Base-by-base conservation (phyloP, 495 filamentous ascomycete genomes). In the Neurospora intermedia region DNA sequence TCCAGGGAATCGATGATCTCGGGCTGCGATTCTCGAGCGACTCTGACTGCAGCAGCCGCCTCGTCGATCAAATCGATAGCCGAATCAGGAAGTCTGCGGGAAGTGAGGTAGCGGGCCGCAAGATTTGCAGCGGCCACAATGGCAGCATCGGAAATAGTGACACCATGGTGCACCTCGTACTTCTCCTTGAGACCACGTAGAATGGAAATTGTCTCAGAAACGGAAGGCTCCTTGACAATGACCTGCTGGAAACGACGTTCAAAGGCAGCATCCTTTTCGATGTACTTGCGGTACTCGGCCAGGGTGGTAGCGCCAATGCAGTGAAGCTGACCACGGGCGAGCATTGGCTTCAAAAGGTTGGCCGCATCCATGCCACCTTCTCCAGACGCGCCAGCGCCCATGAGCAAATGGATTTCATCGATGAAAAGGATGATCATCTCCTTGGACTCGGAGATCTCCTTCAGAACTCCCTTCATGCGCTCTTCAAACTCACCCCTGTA, bases 321-420 rank as follows among this genome's bases (percentile, higher is more conserved):
- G 85, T 99, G 96, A 70, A 99, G 86, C 80, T 98, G 94, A 27
- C 96, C 96, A 78, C 96, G 89, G 72, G 96, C 96, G 73, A 98
- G 87, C 93, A 98, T 97, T 7, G 94, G 96, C 85, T 99, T 99
- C 75, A 99, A 87, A 62, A 99, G 83, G 80, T 99, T 99, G 77
- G 96, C 96, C 38, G 96, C 96, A 77, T 99, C 96, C 96, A 99
- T 99, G 72, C 96, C 96, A 69, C 96, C 96, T 80, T 99, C 96
- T 66, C 96, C 96, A 73, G 90, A 92, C 41, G 93, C 88, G 46
- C 96, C 96, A 73, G 96, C 96, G 43, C 96, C 96, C 96, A 99
- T 99, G 71, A 99, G 89, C 20, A 99, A 88, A 84, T 99, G 96
- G 69, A 99, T 99, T 78, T 99, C 96, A 79, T 99, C 96, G 74